A percentile compares a stretch with the other conserved stretches of the same genome.
Evolutionary conservation across 2,329 filamentous ascomycete genomes (phyloP).

Genomic region (Mycosphaerelloides madeirae): DNA sequence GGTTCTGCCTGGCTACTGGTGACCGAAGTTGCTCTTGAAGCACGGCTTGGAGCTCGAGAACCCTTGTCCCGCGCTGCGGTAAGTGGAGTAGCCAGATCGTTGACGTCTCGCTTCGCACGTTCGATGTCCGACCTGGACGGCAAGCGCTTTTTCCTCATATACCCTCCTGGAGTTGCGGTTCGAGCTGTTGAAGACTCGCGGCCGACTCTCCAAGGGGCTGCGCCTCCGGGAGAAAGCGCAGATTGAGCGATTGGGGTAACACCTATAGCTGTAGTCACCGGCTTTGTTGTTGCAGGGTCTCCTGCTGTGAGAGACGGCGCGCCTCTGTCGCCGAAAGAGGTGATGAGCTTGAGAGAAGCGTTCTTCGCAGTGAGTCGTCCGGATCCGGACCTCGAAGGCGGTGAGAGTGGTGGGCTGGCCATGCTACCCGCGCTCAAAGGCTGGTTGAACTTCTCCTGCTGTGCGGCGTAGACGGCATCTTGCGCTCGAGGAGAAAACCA

Average conservation of each 20-base stretch:
- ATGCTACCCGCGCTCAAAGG: constrained; percentile 48
- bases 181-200: constrained; percentile 47
- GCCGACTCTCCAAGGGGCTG: constrained; percentile 35
- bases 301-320: constrained; percentile 51
- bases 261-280: constrained; percentile 54
- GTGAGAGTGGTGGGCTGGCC: constrained; percentile 68
- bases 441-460: constrained; percentile 37
- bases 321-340: constrained; percentile 67
- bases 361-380: constrained; percentile 65
- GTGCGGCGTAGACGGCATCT: constrained; percentile 54
- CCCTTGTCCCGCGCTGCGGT: constrained; percentile 57
- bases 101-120: constrained; percentile 54
- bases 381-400: constrained; percentile 54
- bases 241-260: constrained; percentile 77
- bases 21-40: constrained; percentile 18
- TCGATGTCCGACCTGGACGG: constrained; percentile 54
- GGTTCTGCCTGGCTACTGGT: constrained; percentile 22
- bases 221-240: constrained; percentile 62
- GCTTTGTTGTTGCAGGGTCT: constrained; percentile 9
- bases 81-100: constrained; percentile 50
- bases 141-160: constrained; percentile 56
- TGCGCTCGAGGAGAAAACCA: constrained; percentile 81
- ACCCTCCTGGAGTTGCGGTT: constrained; percentile 57
- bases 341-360: constrained; percentile 84
- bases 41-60: neutral